Conservation (phyloP, 2,329 filamentous ascomycete genomes). For the Diaporthe nobilis region DNA sequence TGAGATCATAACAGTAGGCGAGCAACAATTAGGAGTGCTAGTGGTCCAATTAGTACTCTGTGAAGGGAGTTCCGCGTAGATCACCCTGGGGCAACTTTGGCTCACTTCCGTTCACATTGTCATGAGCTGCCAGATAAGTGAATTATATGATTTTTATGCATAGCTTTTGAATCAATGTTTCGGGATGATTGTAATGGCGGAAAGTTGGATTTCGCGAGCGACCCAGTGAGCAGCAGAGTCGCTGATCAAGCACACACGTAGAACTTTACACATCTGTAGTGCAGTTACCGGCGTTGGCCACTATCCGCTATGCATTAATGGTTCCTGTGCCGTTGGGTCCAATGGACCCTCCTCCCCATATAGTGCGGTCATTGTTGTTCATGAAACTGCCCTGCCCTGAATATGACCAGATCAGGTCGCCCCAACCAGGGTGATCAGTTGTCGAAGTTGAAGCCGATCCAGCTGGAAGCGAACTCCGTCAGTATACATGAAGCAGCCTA, state of each 20-base stretch:
- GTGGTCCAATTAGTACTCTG: no score
- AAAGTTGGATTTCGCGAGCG: neutral
- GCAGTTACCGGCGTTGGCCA: neutral
- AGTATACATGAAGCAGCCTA: neutral
- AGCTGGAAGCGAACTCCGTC: neutral
- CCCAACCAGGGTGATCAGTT: conserved; percentile 49
- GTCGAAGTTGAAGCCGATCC: conserved; percentile 8
- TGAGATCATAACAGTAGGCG: no score
- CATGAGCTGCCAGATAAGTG: no score
- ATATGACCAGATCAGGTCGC: conserved; percentile 50
- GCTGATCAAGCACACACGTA: neutral
- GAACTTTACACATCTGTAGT: neutral
- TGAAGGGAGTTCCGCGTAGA: no score
- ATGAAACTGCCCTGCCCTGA: conserved; percentile 41
- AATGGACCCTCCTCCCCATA: conserved; percentile 45
- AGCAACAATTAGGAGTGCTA: no score
- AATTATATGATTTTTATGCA: no score
- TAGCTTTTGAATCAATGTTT: no score
- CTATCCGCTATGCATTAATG: neutral
- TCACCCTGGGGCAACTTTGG: no score
- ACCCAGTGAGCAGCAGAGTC: neutral
- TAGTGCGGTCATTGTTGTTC: conserved; percentile 44
- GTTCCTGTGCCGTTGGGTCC: conserved; percentile 43
- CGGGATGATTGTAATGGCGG: neutral
- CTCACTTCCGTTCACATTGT: no score